These are phyloP conservation scores for Candida neerlandica DNA, from an alignment of 1,139 yeast genomes.

Conservation along the genomic window DNA sequence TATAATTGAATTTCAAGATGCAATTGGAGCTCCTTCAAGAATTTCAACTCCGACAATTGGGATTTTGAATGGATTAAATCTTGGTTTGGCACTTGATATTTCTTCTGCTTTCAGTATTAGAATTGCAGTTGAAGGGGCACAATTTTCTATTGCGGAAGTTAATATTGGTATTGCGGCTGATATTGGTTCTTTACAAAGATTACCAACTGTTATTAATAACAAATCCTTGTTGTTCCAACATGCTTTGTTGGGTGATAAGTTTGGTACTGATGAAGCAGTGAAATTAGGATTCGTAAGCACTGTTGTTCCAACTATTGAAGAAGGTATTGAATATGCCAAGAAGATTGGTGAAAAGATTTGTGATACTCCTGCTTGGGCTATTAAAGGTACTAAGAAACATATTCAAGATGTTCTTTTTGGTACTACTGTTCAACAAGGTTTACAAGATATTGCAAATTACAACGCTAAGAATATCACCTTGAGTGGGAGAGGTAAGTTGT, in stretches of 20 bases:
- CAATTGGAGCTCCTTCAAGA: conserved; percentile 51
- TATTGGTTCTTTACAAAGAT: conserved; percentile 74
- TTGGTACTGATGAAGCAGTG: conserved; percentile 58
- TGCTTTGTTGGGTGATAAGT: conserved; percentile 64
- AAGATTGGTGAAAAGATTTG: conserved; percentile 55
- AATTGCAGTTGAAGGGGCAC: conserved; percentile 54
- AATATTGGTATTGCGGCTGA: conserved; percentile 79
- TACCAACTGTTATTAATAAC: conserved; percentile 59
- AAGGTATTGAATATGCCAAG: conserved; percentile 53
- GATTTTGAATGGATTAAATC: conserved; percentile 47
- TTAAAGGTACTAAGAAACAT: conserved; percentile 64
- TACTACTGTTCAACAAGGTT: conserved; percentile 48
- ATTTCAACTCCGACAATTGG: conserved; percentile 53
- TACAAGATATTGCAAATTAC: conserved; percentile 54
- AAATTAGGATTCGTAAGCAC: conserved; percentile 56
- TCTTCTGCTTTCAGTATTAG: conserved; percentile 62
- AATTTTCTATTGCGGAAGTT: conserved; percentile 68
- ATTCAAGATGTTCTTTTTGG: conserved; percentile 57
- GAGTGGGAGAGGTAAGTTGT: conserved; percentile 10
- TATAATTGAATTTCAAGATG: conserved; percentile 59
- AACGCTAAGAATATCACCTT: conserved; percentile 48
- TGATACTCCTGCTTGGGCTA: conserved; percentile 56
- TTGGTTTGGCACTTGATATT: conserved; percentile 73
- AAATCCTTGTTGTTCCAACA: conserved; percentile 62
- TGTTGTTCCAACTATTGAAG: conserved; percentile 47